phyloP scores from a whole-genome alignment of 805 yeast species.

The Ogataea neopini region DNA sequence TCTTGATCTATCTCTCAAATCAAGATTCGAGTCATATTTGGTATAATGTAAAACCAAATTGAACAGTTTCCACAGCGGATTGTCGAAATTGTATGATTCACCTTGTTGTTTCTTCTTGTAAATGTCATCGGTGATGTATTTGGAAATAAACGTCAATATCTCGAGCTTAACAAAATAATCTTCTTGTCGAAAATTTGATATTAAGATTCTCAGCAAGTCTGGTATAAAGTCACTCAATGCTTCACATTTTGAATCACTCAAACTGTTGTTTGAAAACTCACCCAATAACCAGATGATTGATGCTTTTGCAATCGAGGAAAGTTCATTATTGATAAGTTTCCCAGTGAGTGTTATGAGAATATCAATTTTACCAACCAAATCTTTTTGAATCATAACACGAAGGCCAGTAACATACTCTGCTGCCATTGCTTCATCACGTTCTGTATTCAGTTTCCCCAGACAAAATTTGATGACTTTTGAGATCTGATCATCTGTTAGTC shows the following conservation, averaged over 20 bases:
- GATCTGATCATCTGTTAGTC: constrained; percentile 46
- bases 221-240: constrained; percentile 54
- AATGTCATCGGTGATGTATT: constrained; percentile 59
- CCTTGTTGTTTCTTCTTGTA: constrained; percentile 38
- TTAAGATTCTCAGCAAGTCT: constrained; percentile 65
- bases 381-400: constrained; percentile 67
- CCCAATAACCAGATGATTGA: constrained; percentile 91
- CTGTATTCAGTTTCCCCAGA: constrained; percentile 39
- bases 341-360: constrained; percentile 52
- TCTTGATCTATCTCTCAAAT: constrained; percentile 84
- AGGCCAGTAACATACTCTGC: constrained; percentile 73
- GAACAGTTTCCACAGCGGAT: constrained; percentile 53
- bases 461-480: constrained; percentile 64
- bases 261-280: constrained; percentile 52
- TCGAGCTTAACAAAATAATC: constrained; percentile 64
- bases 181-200: constrained; percentile 56
- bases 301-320: constrained; percentile 57
- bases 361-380: constrained; percentile 52
- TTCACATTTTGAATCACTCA: constrained; percentile 17
- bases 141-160: constrained; percentile 71
- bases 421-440: constrained; percentile 38
- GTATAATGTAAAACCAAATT: constrained; percentile 61
- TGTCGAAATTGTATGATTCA: constrained; percentile 35
- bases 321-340: constrained; percentile 24
- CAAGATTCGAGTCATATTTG: constrained; percentile 72